phyloP scores from a whole-genome alignment of 129 eudicot species.

The Ambrosia artemisiifolia region DNA sequence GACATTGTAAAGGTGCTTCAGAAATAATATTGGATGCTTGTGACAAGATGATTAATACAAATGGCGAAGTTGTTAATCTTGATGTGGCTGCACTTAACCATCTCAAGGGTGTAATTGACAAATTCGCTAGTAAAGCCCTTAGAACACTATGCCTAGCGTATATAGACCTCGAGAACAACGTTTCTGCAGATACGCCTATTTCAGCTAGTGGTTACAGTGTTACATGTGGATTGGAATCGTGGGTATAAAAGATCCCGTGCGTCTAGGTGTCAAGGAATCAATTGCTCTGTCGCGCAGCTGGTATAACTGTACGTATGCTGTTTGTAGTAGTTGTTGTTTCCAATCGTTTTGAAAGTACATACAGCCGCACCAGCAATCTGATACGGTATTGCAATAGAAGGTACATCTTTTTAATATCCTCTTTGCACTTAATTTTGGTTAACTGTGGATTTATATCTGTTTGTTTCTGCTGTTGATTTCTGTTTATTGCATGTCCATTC shows the following conservation, averaged over 20 bases:
- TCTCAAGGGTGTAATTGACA: constrained; percentile 53
- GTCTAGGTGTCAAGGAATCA: constrained; percentile 90
- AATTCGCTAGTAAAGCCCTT: constrained; percentile 81
- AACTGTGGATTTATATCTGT: too few relatives aligned
- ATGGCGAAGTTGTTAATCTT: constrained; percentile 59
- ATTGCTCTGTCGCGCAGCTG: constrained; percentile 96
- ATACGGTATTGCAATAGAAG: constrained; percentile 93
- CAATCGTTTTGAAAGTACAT: constrained; percentile 91
- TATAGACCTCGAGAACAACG: constrained; percentile 55
- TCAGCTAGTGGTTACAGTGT: constrained; percentile 47
- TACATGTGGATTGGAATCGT: constrained; percentile 80
- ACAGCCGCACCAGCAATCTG: too few relatives aligned
- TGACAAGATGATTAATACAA: constrained; percentile 60
- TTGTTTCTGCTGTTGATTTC: too few relatives aligned
- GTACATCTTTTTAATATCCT: too few relatives aligned
- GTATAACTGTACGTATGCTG: constrained; percentile 90
- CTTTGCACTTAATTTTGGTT: too few relatives aligned
- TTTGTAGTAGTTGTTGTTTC: too few relatives aligned
- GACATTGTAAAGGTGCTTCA: constrained; percentile 87
- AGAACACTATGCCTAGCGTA: constrained; percentile 87
- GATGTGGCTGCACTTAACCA: constrained; percentile 40
- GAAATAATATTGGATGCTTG: constrained; percentile 80
- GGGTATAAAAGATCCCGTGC: constrained; percentile 93
- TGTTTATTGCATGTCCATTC: too few relatives aligned
- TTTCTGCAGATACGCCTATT: constrained; percentile 51